phyloP scores from a whole-genome alignment of 2,329 filamentous ascomycete genomes.

The Colletotrichum abscissum region DNA sequence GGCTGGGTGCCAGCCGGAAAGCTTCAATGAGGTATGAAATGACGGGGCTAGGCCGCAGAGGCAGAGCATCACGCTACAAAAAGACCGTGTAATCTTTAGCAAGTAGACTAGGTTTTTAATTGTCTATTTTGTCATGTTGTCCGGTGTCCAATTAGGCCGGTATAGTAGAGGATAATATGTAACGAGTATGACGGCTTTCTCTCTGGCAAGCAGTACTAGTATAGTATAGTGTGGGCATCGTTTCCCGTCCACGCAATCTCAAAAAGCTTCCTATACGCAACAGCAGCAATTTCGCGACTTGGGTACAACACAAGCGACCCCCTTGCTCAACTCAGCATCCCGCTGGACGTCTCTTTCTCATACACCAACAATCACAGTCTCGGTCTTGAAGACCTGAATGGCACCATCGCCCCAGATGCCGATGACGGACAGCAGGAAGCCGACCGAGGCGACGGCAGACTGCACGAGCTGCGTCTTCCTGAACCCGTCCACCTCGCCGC shows the following conservation, averaged over 20 bases:
- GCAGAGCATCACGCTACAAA: background rate
- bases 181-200: constrained; percentile 28
- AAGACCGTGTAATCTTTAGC: background rate
- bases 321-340: background rate
- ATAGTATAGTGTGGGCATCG: constrained; percentile 8
- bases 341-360: constrained; percentile 11
- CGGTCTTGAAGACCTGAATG: constrained; percentile 37
- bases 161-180: constrained; percentile 21
- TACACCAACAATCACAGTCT: constrained; percentile 36
- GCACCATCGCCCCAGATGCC: constrained; percentile 75
- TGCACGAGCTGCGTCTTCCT: constrained; percentile 65
- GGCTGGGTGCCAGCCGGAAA: background rate
- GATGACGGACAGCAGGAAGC: constrained; percentile 70
- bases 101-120: constrained; percentile 3
- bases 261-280: constrained; percentile 19
- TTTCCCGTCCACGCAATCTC: constrained; percentile 25
- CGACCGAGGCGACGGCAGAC: constrained; percentile 64
- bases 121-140: constrained; percentile 30
- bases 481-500: constrained; percentile 66
- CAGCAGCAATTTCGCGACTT: background rate
- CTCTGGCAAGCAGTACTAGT: background rate
- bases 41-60: background rate
- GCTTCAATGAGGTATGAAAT: background rate
- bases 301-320: background rate
- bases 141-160: constrained; percentile 3